phyloP scores from a whole-genome alignment of 2,329 filamentous ascomycete genomes.

The Scedosporium dehoogii region DNA sequence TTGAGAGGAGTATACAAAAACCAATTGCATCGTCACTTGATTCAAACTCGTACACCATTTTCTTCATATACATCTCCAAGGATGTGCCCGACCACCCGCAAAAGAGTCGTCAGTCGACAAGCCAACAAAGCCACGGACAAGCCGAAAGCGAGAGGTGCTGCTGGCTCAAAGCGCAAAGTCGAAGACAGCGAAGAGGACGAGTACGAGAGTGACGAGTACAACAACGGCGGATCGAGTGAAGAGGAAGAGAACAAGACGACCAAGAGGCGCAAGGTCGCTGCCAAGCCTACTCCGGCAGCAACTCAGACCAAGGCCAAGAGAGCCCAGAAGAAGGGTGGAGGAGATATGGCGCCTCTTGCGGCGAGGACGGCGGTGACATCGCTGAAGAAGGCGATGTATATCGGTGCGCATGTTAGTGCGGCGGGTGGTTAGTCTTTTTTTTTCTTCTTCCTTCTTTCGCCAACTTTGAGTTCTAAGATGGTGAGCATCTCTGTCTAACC shows the following conservation, averaged over 20 bases:
- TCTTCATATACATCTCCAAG: neutral
- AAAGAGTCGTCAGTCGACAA: constrained; percentile 17
- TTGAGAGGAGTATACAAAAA: too few species aligned
- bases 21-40: too few species aligned
- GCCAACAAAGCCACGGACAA: constrained; percentile 4
- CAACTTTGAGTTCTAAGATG: too few species aligned
- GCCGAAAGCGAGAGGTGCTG: constrained; percentile 12
- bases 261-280: constrained; percentile 33
- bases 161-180: constrained; percentile 22
- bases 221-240: constrained; percentile 11
- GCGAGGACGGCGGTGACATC: constrained; percentile 53
- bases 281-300: neutral
- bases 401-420: constrained; percentile 86
- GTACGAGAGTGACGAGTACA: constrained; percentile 17
- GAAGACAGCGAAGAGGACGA: constrained; percentile 15
- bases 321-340: constrained; percentile 21
- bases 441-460: neutral
- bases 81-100: constrained; percentile 25
- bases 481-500: neutral
- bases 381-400: constrained; percentile 62
- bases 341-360: constrained; percentile 50
- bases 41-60: neutral
- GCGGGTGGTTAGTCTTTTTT: constrained; percentile 58
- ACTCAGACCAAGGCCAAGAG: constrained; percentile 5
- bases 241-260: constrained; percentile 16